phyloP scores from a whole-genome alignment of 208 protist genomes.

The Novymonas esmeraldas region DNA sequence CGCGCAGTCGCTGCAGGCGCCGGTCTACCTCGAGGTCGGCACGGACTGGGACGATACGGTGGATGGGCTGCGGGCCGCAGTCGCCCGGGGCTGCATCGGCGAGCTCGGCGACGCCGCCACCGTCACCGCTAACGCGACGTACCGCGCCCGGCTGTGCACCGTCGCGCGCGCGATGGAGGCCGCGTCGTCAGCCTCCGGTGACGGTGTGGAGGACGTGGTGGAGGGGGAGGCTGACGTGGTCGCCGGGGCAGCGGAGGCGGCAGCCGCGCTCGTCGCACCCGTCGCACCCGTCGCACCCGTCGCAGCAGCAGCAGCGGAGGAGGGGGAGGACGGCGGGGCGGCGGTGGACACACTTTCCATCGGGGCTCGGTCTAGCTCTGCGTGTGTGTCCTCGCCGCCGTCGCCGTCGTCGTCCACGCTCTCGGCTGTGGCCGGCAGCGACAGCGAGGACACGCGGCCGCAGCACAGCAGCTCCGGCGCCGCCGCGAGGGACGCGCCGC shows the following conservation, averaged over 20 bases:
- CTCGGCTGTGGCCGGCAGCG: no score
- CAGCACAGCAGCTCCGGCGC: not conserved
- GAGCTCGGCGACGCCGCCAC: conserved; percentile 38
- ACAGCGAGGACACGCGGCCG: not conserved
- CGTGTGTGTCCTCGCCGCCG: no score
- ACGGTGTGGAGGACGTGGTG: conserved; percentile 1
- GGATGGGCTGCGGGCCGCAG: conserved; percentile 35
- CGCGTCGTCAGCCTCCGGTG: conserved; percentile 8
- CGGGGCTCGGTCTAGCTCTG: no score
- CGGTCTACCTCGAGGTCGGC: conserved; percentile 49
- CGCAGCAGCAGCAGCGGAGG: no score
- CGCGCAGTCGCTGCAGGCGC: conserved; percentile 38
- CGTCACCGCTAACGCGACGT: conserved; percentile 16
- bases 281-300: no score
- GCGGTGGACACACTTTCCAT: no score
- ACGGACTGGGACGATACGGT: conserved; percentile 36
- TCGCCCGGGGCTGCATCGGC: conserved; percentile 60
- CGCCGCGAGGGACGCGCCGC: conserved; percentile 1
- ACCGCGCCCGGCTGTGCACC: conserved; percentile 17
- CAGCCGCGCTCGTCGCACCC: no score
- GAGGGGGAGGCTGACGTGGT: no score
- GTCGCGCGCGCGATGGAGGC: conserved; percentile 24
- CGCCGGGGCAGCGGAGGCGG: no score
- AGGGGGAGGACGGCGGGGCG: no score
- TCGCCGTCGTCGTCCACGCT: no score